Evolutionary conservation across 495 filamentous ascomycete species (phyloP).

Genomic region (Penicillium cataractarum): DNA sequence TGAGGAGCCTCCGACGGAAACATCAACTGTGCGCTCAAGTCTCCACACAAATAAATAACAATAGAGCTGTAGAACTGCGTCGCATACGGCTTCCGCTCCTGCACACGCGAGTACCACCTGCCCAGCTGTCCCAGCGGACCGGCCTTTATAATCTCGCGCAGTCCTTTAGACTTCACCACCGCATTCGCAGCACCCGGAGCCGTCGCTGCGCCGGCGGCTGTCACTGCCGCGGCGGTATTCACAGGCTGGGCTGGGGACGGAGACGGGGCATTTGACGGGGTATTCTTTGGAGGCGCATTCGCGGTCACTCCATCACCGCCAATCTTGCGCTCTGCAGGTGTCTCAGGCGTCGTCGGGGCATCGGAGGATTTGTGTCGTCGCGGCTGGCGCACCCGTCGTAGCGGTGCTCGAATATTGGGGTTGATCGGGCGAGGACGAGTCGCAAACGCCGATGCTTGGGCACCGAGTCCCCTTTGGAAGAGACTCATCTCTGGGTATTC

Average conservation of each 20-base stretch:
- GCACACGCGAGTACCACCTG: conserved; percentile 65
- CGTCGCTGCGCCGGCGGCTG: conserved; percentile 25
- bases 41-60: conserved; percentile 77
- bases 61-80: conserved; percentile 79
- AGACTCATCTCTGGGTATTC: conserved; percentile 24
- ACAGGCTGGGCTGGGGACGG: conserved; percentile 9
- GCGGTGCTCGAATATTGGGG: conserved; percentile 22
- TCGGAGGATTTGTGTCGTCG: conserved; percentile 34
- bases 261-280: conserved; percentile 1
- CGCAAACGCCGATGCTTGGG: conserved; percentile 18
- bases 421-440: conserved; percentile 26
- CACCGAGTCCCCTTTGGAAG: conserved; percentile 23
- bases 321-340: conserved; percentile 4
- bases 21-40: conserved; percentile 74
- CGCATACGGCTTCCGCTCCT: conserved; percentile 69
- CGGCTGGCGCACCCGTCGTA: conserved; percentile 30
- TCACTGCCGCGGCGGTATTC: conserved; percentile 14
- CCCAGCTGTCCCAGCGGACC: conserved; percentile 44
- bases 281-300: conserved; percentile 2
- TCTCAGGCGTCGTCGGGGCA: conserved; percentile 17
- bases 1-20: conserved; percentile 42
- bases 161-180: conserved; percentile 54
- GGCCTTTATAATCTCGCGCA: conserved; percentile 64
- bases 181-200: conserved; percentile 43
- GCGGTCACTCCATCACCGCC: conserved; percentile 13